Percentiles rank a stretch among this genome's conserved stretches.
Evolutionary conservation across 73 alveolate species (phyloP).

Genomic region (Paramecium pentaurelia): DNA sequence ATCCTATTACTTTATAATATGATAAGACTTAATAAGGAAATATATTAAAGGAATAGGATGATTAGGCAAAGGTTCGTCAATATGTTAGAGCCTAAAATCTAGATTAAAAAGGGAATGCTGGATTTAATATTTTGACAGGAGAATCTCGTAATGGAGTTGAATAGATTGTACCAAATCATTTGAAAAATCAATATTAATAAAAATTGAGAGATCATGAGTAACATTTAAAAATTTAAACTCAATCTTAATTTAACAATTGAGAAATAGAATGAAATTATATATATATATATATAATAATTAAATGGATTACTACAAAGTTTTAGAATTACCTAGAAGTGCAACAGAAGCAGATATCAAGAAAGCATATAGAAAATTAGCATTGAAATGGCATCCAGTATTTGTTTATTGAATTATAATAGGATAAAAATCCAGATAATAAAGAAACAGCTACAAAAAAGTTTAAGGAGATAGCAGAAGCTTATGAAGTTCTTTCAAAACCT

Average conservation of each 20-base stretch:
- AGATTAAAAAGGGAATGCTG: constrained; percentile 32
- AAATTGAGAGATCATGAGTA: not conserved
- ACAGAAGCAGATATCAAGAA: constrained; percentile 86
- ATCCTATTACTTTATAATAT: constrained; percentile 50
- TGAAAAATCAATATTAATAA: not conserved
- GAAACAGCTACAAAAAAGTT: constrained; percentile 90
- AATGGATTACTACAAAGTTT: constrained; percentile 16
- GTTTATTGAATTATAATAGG: constrained; percentile 54
- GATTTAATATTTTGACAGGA: constrained; percentile 35
- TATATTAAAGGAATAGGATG: constrained; percentile 18
- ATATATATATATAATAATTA: not conserved
- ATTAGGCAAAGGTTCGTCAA: constrained; percentile 9
- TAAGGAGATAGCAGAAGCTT: constrained; percentile 96
- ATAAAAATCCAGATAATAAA: constrained; percentile 89
- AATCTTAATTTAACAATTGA: not conserved
- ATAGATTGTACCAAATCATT: not conserved
- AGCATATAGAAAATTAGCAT: constrained; percentile 92
- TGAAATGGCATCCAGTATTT: constrained; percentile 95
- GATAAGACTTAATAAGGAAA: constrained; percentile 44
- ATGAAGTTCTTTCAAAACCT: constrained; percentile 89
- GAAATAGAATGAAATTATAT: not conserved
- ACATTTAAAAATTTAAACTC: not conserved
- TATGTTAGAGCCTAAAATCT: constrained; percentile 5
- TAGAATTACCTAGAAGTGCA: constrained; percentile 65
- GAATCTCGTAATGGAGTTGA: constrained; percentile 34